Evolutionary conservation across 139 green algal species (phyloP), one percentile per base, ranked within the genome.

Genomic region (Mychonastes homosphaera): DNA sequence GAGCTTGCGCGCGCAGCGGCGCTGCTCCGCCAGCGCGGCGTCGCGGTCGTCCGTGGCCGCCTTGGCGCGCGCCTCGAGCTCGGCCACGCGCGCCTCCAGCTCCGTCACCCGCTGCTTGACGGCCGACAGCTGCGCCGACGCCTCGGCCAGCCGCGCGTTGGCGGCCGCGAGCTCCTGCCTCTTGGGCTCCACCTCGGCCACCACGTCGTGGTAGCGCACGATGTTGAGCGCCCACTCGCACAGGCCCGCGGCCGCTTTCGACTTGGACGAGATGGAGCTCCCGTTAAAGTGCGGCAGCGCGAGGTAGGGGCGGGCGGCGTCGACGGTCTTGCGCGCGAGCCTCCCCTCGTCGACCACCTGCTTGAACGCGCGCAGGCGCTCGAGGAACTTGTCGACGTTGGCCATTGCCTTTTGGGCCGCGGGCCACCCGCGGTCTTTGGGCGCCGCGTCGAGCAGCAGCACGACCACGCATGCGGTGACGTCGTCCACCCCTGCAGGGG

Each of bases 221-320:
- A 95, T 95, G 75, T 92, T 91, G 73, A 90, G 82, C 16, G 83
- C 82, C 79, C 84, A 95, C 44, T 91, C 83, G 68, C 86, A 92
- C 56, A 95, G 71, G 29, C 86, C 86, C 21, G 84, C 84, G n/a
- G 86, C 86, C 2, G 86, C 86, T 9, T 76, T 74, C 21, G 82
- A 90, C 77, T 95, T 95, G 64, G 82, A 89, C 57, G 67, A 79
- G 27, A 95, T 95, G 36, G 66, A 69, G 9, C 92, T 84, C 35
- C 65, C 71, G 70, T 90, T 91, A 77, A 95, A 92, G 64, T 91
- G 76, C 23, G 74, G 70, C 62, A 94, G 75, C 55, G 83, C 77
- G 35, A 92, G 75, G 77, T 90, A 92, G n/a, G 75, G 74, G 41
- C 83, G 65, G 50, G 67, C 80, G 4, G 75, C 78, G 9, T 86